phyloP scores from a whole-genome alignment of 495 filamentous ascomycete species.

The Neurospora sp. region DNA sequence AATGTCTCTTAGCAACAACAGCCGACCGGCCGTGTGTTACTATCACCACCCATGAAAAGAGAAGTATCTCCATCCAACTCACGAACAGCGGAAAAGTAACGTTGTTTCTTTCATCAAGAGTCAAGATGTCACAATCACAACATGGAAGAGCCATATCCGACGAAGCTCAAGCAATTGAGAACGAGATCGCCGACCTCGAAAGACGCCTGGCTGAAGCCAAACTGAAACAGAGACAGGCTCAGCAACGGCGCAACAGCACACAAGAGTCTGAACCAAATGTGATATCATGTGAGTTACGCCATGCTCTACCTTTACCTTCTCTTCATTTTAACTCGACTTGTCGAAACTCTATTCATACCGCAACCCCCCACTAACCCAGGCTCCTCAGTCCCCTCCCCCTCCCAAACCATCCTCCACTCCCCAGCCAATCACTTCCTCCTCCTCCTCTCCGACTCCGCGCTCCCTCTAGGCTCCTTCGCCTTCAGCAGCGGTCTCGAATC shows the following conservation, averaged over 20 bases:
- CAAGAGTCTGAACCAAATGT: not conserved
- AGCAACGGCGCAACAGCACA: not conserved
- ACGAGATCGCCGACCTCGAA: slow-evolving; percentile 30
- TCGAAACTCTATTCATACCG: not conserved
- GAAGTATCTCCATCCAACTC: not conserved
- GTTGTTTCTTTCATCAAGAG: not conserved
- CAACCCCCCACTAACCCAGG: not conserved
- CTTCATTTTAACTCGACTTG: not conserved
- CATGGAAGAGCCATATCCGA: not conserved
- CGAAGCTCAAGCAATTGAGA: slow-evolving; percentile 9
- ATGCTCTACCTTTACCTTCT: not conserved
- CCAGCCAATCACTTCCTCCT: slow-evolving; percentile 63
- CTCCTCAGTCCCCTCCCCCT: not conserved
- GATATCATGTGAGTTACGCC: not conserved
- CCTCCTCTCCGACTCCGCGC: slow-evolving; percentile 87
- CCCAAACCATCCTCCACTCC: slow-evolving; percentile 3
- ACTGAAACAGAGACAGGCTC: slow-evolving; percentile 8
- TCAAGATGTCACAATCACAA: not conserved
- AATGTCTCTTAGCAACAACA: not conserved
- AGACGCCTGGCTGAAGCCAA: slow-evolving; percentile 27
- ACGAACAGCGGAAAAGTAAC: not conserved
- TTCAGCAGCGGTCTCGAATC: slow-evolving; percentile 93
- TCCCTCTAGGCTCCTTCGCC: slow-evolving; percentile 92
- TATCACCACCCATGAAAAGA: not conserved
- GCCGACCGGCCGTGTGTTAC: not conserved